Evolutionary conservation across 306 rosid species (phyloP).

Genomic region (Vigna trinervia): DNA sequence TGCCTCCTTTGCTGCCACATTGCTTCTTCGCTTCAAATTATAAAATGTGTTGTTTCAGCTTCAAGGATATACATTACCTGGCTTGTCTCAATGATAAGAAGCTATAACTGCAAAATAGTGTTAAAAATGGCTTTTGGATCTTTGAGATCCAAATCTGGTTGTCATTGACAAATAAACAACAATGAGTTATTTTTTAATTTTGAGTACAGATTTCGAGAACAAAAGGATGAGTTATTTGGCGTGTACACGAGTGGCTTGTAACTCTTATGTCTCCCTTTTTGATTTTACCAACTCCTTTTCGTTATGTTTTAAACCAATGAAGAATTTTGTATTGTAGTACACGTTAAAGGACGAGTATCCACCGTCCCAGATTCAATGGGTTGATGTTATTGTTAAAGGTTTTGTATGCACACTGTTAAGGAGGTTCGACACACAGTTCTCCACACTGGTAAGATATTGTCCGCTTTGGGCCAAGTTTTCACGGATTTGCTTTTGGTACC

Average conservation of each 20-base stretch:
- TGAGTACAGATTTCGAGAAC: conserved; percentile 33
- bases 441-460: too few species aligned
- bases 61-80: conserved; percentile 3
- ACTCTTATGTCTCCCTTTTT: conserved; percentile 31
- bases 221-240: neutral
- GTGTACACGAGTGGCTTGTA: conserved; percentile 52
- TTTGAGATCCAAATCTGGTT: conserved; percentile 30
- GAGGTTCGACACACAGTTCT: too few species aligned
- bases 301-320: neutral
- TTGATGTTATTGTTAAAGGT: neutral
- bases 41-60: conserved; percentile 1
- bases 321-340: neutral
- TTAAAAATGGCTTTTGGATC: conserved; percentile 18
- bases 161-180: conserved; percentile 33
- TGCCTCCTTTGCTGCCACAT: conserved; percentile 58
- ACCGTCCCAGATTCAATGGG: neutral
- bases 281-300: neutral
- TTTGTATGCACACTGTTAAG: too few species aligned
- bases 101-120: conserved; percentile 29
- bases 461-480: too few species aligned
- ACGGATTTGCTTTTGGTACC: too few species aligned
- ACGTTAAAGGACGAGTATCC: conserved; percentile 31
- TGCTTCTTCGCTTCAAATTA: conserved; percentile 11
- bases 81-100: conserved; percentile 42
- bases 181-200: neutral